Evolutionary conservation across 208 protist genomes (phyloP), one percentile per base, ranked within the genome.

Genomic region (Crithidia thermophila): DNA sequence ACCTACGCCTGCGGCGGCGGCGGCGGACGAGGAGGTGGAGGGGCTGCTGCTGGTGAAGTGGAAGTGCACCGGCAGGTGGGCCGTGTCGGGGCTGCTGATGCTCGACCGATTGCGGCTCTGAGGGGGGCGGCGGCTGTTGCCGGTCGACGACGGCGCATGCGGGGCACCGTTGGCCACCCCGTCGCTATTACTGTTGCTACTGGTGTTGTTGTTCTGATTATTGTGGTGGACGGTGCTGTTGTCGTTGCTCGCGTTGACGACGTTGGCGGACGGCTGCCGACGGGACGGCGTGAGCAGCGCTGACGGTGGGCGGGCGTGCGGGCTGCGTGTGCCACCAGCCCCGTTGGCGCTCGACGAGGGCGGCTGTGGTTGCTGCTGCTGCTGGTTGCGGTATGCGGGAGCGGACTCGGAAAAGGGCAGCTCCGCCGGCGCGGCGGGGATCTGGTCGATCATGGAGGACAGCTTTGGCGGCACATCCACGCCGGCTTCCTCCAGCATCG

Each of bases 401-500:
- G 53, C 42, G 33, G 3, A 43, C 3, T 60, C 52, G 5, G 31
- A 37, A 30, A 58, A 40, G 16, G 50, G 51, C 25, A 9, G 20
- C 43, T 57, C 42, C 30, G 49, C 51, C 3, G 34, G 16, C 16
- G 23, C 34, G 9, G 45, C 1, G 4, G 50, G 40, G 10, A 75
- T 42, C 25, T 55, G 45, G 16, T 70, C 67, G 3, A 80, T 37
- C 27, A 71, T 52, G 11, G 23, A 4, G 11, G 55, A 55, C 21
- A 79, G 53, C 46, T 25, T 27, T 28, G 46, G 37, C 20, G 70
- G 74, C 36, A 84, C 37, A 25, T 75, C 63, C 20, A 88, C 30
- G 30, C 73, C 68, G 18, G 73, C 33, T 8, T 60, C 50, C 16
- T 27, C 52, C 4, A 91, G 70, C 52, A 88, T 30, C 27, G 33